phyloP scores from a whole-genome alignment of 768 basidiomycete genomes.

The Cystoderma amianthinum region DNA sequence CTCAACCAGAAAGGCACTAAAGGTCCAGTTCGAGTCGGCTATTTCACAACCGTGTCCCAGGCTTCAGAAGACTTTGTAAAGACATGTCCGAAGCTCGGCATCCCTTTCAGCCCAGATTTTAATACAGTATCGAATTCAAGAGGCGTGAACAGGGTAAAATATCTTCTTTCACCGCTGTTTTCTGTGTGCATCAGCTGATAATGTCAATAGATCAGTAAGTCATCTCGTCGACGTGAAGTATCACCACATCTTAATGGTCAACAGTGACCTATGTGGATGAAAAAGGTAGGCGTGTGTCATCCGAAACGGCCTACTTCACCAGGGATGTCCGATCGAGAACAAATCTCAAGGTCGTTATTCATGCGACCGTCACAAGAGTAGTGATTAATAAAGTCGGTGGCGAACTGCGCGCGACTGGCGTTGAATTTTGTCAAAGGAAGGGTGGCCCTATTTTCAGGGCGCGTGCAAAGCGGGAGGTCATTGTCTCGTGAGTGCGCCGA shows the following conservation, averaged over 20 bases:
- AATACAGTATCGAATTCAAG: conserved; percentile 46
- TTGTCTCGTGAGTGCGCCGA: conserved; percentile 40
- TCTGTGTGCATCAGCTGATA: not conserved
- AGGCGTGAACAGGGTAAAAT: conserved; percentile 47
- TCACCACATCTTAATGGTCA: too few species aligned
- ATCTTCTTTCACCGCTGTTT: not conserved
- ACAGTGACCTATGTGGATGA: conserved; percentile 62
- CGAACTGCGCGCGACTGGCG: conserved; percentile 41
- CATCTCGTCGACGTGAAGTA: too few species aligned
- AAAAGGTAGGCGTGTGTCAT: conserved; percentile 42
- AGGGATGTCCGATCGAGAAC: conserved; percentile 47
- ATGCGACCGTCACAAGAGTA: conserved; percentile 47
- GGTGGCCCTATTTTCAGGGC: conserved; percentile 29
- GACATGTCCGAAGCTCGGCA: conserved; percentile 41
- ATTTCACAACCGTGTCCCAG: conserved; percentile 32
- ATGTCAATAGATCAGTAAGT: not conserved
- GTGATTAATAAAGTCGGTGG: conserved; percentile 29
- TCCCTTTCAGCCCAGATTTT: conserved; percentile 48
- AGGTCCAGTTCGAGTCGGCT: conserved; percentile 51
- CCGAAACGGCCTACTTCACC: conserved; percentile 60
- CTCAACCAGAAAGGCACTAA: conserved; percentile 38
- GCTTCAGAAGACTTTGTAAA: conserved; percentile 40
- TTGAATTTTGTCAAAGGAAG: conserved; percentile 40
- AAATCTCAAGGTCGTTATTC: conserved; percentile 51
- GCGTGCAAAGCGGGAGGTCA: conserved; percentile 43